Conservation (phyloP, 306 rosid genomes). For the Prunus mira region DNA sequence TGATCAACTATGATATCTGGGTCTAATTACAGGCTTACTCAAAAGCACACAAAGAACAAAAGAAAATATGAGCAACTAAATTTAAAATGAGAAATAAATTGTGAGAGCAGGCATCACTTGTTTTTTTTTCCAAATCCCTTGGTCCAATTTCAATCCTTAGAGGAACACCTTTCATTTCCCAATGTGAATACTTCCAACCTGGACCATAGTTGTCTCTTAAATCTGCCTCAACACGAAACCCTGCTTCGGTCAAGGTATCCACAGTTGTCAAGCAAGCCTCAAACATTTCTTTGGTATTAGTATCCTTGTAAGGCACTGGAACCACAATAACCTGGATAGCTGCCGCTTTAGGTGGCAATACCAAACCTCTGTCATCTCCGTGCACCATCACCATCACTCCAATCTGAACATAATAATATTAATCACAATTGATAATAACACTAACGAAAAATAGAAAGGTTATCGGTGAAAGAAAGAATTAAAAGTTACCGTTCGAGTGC, state of each 20-base stretch:
- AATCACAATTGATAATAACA: not conserved
- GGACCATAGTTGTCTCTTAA: conserved; percentile 84
- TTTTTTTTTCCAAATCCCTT: conserved; percentile 72
- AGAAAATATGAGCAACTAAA: not conserved
- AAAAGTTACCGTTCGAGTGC: conserved; percentile 77
- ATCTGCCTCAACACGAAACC: conserved; percentile 83
- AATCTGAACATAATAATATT: conserved; percentile 42
- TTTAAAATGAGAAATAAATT: not conserved
- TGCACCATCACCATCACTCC: conserved; percentile 99
- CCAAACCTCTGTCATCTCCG: conserved; percentile 92
- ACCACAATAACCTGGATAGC: conserved; percentile 81
- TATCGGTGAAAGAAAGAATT: not conserved
- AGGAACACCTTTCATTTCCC: conserved; percentile 99
- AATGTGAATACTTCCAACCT: conserved; percentile 96
- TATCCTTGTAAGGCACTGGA: conserved; percentile 93
- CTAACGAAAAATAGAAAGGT: not conserved
- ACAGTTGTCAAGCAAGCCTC: conserved; percentile 68
- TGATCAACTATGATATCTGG: not conserved
- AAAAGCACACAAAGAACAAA: conserved; percentile 2
- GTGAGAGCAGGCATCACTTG: conserved; percentile 47
- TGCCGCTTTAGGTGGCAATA: conserved; percentile 93
- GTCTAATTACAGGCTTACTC: not conserved
- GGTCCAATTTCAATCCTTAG: conserved; percentile 98
- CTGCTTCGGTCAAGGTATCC: conserved; percentile 53
- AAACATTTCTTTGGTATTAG: conserved; percentile 64